Evolutionary conservation across 192 early-diverging fungal genomes (phyloP).

Genomic region (Mortierella claussenii): DNA sequence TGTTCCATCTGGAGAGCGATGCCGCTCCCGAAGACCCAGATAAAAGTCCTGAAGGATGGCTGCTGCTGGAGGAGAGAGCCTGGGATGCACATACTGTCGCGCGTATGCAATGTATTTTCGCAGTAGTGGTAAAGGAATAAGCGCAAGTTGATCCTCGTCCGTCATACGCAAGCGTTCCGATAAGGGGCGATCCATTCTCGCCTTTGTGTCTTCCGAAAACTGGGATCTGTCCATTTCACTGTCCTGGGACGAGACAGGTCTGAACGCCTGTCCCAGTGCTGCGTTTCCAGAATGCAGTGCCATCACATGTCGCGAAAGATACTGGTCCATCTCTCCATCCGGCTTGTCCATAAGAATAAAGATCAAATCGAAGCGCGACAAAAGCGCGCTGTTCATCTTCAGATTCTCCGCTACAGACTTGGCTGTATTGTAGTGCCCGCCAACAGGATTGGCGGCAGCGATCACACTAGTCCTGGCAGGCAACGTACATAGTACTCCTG

Average conservation of each 20-base stretch:
- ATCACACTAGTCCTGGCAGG: constrained; percentile 88
- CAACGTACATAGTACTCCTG: constrained; percentile 84
- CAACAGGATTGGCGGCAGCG: constrained; percentile 89
- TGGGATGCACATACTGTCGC: constrained; percentile 78
- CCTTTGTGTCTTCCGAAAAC: constrained; percentile 8
- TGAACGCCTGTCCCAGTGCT: not conserved
- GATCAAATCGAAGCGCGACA: constrained; percentile 86
- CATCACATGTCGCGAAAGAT: constrained; percentile 86
- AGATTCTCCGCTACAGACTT: constrained; percentile 88
- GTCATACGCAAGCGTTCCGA: constrained; percentile 59
- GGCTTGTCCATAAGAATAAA: constrained; percentile 87
- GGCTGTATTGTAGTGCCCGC: constrained; percentile 87
- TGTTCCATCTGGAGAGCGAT: constrained; percentile 73
- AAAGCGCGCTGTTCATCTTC: constrained; percentile 76
- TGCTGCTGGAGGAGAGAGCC: constrained; percentile 69
- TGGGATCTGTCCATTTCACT: not conserved
- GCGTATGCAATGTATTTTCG: constrained; percentile 92
- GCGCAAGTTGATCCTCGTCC: constrained; percentile 65
- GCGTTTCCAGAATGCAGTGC: constrained; percentile 65
- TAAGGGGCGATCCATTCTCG: constrained; percentile 22
- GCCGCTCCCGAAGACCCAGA: constrained; percentile 68
- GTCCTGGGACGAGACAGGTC: constrained; percentile 14
- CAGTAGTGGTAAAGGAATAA: constrained; percentile 71
- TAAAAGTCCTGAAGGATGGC: constrained; percentile 77
- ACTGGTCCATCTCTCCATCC: constrained; percentile 80